Base-by-base conservation (phyloP, 108 stramenopile species). In the Fistulifera pelliculosa region DNA sequence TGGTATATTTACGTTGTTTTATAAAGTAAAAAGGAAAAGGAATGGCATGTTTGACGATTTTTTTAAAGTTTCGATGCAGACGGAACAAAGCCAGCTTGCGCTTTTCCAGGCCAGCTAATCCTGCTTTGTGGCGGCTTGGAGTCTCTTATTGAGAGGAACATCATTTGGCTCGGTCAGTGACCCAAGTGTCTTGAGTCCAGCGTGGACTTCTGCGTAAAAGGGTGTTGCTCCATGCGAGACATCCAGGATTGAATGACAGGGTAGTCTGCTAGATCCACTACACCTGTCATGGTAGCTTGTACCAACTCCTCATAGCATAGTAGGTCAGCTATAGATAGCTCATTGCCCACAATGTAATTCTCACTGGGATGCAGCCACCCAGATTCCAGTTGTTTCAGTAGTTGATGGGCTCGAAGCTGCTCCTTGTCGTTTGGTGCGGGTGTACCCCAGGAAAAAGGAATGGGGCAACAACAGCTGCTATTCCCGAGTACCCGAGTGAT, bases 291-390 rank as follows among this genome's bases (percentile, higher is more conserved):
- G 21, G 47, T 27, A 0, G 62, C 38, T 45, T 68, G 56, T 19
- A 52, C 58, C 0, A 74, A 17, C 61, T 74, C 73, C 19, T 49
- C 63, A 52, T 74, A 74, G 0, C 58, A 57, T 49, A 70, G 19
- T 26, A 74, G 41, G 45, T 74, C 73, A 12, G 68, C 73, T 44
- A 74, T 66, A 35, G 66, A 55, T 6, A 62, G 58, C 6, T 74
- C 60, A 5, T 35, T 21, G 5, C 55, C 65, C 15, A 38, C 71
- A 56, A 66, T 58, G 49, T 62, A 66, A 0, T 10, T 12, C 15
- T 38, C 38, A 21, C 18, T 14, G 10, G 61, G 27, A 14, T 17
- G 35, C 19, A 71, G n/a, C 64, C 70, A 65, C 17, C 70, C 59
- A 2, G 35, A 38, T 8, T 66, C 55, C 5, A 71, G 25, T 8